Conservation (phyloP, 129 eudicot species). For the Gnaphalium uliginosum region DNA sequence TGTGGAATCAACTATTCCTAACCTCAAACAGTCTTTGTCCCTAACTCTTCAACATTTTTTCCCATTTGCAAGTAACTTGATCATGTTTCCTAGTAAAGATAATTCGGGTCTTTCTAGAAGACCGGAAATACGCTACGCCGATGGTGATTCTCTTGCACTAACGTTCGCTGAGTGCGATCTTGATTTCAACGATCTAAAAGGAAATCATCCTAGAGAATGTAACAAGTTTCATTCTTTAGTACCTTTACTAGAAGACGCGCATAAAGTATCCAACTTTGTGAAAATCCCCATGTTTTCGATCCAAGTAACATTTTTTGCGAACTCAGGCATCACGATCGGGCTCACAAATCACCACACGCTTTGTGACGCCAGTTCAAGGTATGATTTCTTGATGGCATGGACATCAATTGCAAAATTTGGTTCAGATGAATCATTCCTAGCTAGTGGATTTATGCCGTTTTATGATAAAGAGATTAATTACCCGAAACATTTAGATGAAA, state of each 20-base stretch:
- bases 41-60: constrained; percentile 45
- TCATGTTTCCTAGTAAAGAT: neutral
- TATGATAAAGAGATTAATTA: constrained; percentile 37
- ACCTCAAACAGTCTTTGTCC: constrained; percentile 44
- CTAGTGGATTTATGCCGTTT: constrained; percentile 25
- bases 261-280: constrained; percentile 13
- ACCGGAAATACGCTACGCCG: constrained; percentile 37
- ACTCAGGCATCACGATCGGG: constrained; percentile 47
- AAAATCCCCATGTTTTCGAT: constrained; percentile 37
- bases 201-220: constrained; percentile 41
- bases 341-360: constrained; percentile 36
- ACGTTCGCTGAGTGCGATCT: constrained; percentile 31
- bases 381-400: constrained; percentile 41
- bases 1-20: constrained; percentile 31
- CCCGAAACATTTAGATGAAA: constrained; percentile 18
- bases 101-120: neutral
- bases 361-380: constrained; percentile 40
- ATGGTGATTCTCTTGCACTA: constrained; percentile 42
- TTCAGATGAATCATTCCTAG: constrained; percentile 11
- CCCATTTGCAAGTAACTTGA: constrained; percentile 43
- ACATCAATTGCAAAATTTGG: constrained; percentile 34
- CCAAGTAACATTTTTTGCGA: constrained; percentile 47
- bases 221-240: constrained; percentile 38
- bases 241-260: constrained; percentile 16
- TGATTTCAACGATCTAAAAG: constrained; percentile 38